Base-by-base conservation (phyloP, 2,329 filamentous ascomycete species). In the Xylariaceae sp. region DNA sequence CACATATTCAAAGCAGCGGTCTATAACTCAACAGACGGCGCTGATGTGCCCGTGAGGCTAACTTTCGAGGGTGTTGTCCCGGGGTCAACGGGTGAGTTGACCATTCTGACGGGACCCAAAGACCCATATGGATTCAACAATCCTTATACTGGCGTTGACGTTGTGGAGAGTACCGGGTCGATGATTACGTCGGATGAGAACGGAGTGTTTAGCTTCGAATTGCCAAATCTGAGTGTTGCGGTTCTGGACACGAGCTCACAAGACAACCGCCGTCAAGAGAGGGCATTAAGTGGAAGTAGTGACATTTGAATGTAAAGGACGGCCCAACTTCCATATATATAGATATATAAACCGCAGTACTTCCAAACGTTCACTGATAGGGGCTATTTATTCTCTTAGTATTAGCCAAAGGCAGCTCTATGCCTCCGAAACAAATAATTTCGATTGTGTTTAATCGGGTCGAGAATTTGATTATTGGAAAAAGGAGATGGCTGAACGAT, bases 211-310 rank as follows among this genome's bases (percentile, higher is more conserved):
- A 70, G 69, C 43, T 86, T 86, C 62, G 73, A 67, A 21, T 57
- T 87, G 64, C 83, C 82, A 0, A 73, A 81, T 60, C 70, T 84
- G 54, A 84, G 81, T 61, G 77, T 86, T 47, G 82, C 81, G 14
- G 78, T 86, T 2, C 65, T 87, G 50, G 80, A 84, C 49, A 78
- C 76, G 0, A 64, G 40, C 20, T 50, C 52, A 7, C 20, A 44
- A 3, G 53, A 23, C 14, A 48, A 40, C 42, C 50, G 48, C 21
- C 56, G 48, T 16, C 44, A 44, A 45, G 51, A 50, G 42, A 54
- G 59, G 40, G 19, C 6, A 21, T n/a, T 7, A 20, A 26, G 19
- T 44, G 44, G 21, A 40, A 26, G 20, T 37, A 14, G 12, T 12
- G 14, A 3, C 9, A 37, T 37, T 4, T 37, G 32, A 16, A 7